Percentiles rank a stretch among this genome's conserved stretches.
Evolutionary conservation across 345 rosid species (phyloP).

Genomic region (Lepidium aucheri): DNA sequence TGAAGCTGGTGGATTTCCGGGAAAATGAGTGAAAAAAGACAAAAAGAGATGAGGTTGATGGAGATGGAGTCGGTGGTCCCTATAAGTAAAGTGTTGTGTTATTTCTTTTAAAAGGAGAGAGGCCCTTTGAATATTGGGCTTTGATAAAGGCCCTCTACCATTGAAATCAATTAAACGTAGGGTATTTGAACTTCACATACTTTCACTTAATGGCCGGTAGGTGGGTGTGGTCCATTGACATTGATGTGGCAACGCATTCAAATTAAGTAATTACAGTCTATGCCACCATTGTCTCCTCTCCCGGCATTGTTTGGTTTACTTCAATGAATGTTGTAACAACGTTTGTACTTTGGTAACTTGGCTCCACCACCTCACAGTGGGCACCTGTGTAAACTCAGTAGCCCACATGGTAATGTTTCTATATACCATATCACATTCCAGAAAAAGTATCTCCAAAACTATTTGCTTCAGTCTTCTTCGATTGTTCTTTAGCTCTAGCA

Average conservation of each 20-base stretch:
- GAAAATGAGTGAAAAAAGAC: no score
- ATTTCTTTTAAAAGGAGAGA: neutral
- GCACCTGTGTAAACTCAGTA: neutral
- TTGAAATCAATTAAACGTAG: neutral
- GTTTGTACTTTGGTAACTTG: neutral
- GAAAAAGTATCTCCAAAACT: neutral
- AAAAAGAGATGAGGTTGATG: neutral
- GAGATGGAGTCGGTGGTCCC: neutral
- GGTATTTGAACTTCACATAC: neutral
- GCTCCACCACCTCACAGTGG: neutral
- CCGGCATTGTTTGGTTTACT: neutral
- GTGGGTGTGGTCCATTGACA: neutral
- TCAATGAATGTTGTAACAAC: neutral
- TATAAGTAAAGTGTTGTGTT: neutral
- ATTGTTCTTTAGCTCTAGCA: no score
- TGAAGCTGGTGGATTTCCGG: neutral
- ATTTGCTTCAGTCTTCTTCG: neutral
- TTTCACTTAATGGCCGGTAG: slow-evolving; percentile 12
- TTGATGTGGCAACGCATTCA: neutral
- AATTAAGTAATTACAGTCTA: neutral
- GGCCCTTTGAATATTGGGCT: neutral
- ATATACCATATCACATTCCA: neutral
- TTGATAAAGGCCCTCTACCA: neutral
- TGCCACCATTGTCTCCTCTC: slow-evolving; percentile 8
- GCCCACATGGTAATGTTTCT: neutral